These are phyloP conservation scores for Fusarium incarnatum DNA, from an alignment of 2,329 filamentous ascomycete species.

Conservation along the genomic window DNA sequence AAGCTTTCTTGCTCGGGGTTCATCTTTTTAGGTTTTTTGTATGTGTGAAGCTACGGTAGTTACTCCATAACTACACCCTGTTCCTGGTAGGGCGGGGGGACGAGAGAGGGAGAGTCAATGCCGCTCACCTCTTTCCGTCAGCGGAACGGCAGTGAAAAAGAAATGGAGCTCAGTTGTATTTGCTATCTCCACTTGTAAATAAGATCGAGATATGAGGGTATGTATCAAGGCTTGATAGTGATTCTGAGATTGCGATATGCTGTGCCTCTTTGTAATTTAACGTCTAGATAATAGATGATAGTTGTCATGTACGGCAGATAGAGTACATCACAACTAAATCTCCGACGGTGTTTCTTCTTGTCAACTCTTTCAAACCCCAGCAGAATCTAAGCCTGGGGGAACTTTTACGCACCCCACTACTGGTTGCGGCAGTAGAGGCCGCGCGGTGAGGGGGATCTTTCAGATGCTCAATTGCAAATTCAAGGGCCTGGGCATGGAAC, in stretches of 20 bases:
- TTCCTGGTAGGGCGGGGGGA: slow-evolving; percentile 28
- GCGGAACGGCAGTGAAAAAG: slow-evolving; percentile 26
- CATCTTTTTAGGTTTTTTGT: background rate
- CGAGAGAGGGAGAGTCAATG: slow-evolving; percentile 1
- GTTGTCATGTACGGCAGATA: background rate
- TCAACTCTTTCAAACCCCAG: slow-evolving; percentile 5
- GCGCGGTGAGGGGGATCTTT: slow-evolving; percentile 24
- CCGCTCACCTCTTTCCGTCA: slow-evolving; percentile 21
- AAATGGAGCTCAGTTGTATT: background rate
- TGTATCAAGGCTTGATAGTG: background rate
- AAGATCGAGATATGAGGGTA: slow-evolving; percentile 2
- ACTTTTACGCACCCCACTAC: slow-evolving; percentile 42
- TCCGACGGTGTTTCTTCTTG: slow-evolving; percentile 34
- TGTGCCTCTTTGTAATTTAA: slow-evolving; percentile 3
- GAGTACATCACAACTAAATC: slow-evolving; percentile 27
- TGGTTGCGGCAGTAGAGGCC: slow-evolving; percentile 41
- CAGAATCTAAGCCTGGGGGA: slow-evolving; percentile 2
- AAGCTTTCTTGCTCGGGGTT: background rate
- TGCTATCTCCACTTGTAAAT: slow-evolving; percentile 8
- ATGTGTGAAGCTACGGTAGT: background rate
- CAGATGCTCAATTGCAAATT: background rate
- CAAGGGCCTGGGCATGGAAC: slow-evolving; percentile 13
- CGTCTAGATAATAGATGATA: background rate
- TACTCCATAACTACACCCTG: slow-evolving; percentile 18
- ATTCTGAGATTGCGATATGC: background rate